These are phyloP conservation scores for Alternaria longipes DNA, from an alignment of 2,329 filamentous ascomycete genomes.

Conservation along the genomic window DNA sequence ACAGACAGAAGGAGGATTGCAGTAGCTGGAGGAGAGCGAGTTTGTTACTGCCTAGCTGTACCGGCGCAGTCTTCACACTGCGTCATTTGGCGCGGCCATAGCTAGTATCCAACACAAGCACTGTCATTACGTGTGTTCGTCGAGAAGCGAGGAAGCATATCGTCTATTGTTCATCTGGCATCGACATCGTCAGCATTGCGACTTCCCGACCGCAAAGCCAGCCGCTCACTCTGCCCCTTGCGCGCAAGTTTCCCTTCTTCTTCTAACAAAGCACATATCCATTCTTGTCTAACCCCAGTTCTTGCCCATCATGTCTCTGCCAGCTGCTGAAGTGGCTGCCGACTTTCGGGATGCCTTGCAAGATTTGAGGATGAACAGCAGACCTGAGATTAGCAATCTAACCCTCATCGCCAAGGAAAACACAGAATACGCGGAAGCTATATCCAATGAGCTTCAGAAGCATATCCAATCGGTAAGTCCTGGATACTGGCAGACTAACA, in stretches of 20 bases:
- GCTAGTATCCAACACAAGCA: constrained; percentile 61
- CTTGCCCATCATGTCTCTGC: constrained; percentile 68
- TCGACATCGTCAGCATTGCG: constrained; percentile 40
- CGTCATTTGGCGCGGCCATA: constrained; percentile 51
- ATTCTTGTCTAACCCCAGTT: constrained; percentile 35
- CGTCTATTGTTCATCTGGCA: constrained; percentile 48
- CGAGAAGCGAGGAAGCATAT: constrained; percentile 54
- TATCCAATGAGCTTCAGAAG: constrained; percentile 87
- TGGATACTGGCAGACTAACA: constrained; percentile 4
- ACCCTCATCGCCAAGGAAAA: constrained; percentile 98
- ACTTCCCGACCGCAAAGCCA: constrained; percentile 35
- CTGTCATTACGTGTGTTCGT: constrained; percentile 52
- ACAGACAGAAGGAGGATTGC: constrained; percentile 40
- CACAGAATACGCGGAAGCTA: constrained; percentile 92
- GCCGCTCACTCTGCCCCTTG: constrained; percentile 30
- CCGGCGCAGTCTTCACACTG: constrained; percentile 44
- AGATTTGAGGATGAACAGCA: constrained; percentile 88
- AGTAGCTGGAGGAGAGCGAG: constrained; percentile 46
- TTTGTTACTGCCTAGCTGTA: constrained; percentile 46
- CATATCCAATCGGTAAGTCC: constrained; percentile 92
- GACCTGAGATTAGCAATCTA: constrained; percentile 95
- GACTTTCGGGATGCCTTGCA: constrained; percentile 94
- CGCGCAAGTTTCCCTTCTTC: constrained; percentile 25
- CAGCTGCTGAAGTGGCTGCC: constrained; percentile 86
- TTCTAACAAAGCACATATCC: constrained; percentile 18